phyloP scores from a whole-genome alignment of 441 rosid species.

The Flueggea neowawraea region DNA sequence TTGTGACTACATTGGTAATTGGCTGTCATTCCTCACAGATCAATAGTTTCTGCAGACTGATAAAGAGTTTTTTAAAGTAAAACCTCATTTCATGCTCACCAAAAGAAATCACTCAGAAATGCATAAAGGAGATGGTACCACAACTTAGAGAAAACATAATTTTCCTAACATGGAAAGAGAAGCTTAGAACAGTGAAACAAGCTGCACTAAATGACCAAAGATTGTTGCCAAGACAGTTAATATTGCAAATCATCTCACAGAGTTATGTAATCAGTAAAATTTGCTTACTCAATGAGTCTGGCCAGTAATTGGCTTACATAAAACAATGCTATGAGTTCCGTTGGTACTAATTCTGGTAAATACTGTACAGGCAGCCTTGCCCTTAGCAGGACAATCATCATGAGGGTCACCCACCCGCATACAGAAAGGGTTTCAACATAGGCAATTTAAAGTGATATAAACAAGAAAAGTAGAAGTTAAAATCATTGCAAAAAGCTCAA shows the following conservation, averaged over 20 bases:
- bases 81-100: no score
- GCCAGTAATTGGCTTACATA: constrained; percentile 89
- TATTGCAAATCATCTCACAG: neutral
- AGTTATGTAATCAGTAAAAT: constrained; percentile 5
- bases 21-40: no score
- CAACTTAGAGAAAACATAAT: no score
- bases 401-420: constrained; percentile 43
- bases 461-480: no score
- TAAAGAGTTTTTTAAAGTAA: no score
- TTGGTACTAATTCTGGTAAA: constrained; percentile 73
- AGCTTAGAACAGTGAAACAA: no score
- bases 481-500: no score
- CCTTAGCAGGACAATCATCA: constrained; percentile 42
- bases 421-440: constrained; percentile 12
- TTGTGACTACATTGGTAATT: no score
- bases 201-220: neutral
- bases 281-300: constrained; percentile 89
- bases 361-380: constrained; percentile 85
- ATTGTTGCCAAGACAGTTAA: neutral
- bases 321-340: constrained; percentile 78
- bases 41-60: no score
- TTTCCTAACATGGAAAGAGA: no score
- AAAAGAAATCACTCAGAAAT: no score
- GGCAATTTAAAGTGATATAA: neutral
- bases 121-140: no score